phyloP scores from a whole-genome alignment of 2,329 filamentous ascomycete genomes.

The Nemania sp. region DNA sequence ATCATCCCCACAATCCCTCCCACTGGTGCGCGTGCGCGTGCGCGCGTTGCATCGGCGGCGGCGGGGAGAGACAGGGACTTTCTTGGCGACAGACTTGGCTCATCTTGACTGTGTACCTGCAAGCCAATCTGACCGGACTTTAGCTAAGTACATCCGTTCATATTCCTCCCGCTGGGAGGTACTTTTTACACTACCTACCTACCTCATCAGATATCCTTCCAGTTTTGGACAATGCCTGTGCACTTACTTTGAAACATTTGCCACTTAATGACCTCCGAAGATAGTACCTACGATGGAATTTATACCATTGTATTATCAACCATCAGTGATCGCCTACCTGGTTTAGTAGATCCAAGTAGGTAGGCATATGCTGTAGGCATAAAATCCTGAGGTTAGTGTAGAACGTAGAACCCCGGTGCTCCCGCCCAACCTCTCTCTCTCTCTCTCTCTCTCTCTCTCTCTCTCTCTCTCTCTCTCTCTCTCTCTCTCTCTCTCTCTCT shows the following conservation, averaged over 20 bases:
- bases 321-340: too few species aligned
- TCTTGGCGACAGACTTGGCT: neutral
- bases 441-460: too few species aligned
- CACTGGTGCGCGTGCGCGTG: neutral
- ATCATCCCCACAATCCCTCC: neutral
- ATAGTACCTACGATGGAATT: too few species aligned
- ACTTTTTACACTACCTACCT: too few species aligned
- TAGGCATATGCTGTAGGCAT: too few species aligned
- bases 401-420: neutral
- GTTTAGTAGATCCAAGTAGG: too few species aligned
- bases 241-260: too few species aligned
- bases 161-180: too few species aligned
- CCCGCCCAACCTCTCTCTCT: neutral
- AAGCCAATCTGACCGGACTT: neutral
- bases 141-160: neutral
- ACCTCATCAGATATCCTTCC: neutral
- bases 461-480: too few species aligned
- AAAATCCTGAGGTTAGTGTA: neutral
- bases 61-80: neutral
- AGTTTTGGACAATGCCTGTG: too few species aligned
- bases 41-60: neutral
- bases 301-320: too few species aligned
- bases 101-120: neutral
- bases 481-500: neutral
- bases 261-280: too few species aligned